Base-by-base conservation (phyloP, 2,329 filamentous ascomycete species). In the Bipolaris victoriae region DNA sequence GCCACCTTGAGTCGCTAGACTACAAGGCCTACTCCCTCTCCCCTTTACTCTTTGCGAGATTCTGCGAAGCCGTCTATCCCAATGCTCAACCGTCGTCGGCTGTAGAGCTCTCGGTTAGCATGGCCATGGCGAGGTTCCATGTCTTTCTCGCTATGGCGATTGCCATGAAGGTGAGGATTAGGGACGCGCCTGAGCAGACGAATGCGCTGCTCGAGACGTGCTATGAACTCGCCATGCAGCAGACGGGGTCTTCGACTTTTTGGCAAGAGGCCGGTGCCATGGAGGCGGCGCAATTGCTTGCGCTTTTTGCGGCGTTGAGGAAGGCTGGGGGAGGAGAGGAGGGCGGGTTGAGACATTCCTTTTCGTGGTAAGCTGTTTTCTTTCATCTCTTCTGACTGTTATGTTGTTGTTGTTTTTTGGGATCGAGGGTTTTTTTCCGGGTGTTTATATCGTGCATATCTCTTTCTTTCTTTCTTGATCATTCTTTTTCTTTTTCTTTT, bases 111-210 rank as follows among this genome's bases (percentile, higher is more conserved):
- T 60, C 65, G 3, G 62, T 66, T 2, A 74, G 73, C 0, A 65
- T 70, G 26, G 58, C 64, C 6, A 75, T 76, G 71, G 74, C 71
- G 0, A 65, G 74, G 11, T 76, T 75, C 44, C 72, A 74, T 37
- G 72, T 76, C 11, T 76, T 76, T 50, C 62, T 75, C 36, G 70
- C 72, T 9, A 75, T 75, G 74, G 71, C 74, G 0, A 65, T 73
- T 22, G 72, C 71, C 3, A 74, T 75, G 73, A 75, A 75, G 45
- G 44, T 74, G 11, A 58, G 74, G 3, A 72, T 74, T 46, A 66
- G 63, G 24, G 69, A 71, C 40, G 62, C 63, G 11, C 58, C 63
- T 0, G 73, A 75, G 52, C 64, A 55, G 24, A 71, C 72, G 5
- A 75, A 75, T 37, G 61, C 72, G 0, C 55, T 76, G 10, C 70